phyloP scores from a whole-genome alignment of 257 asterid species.

The Salvia hispanica region DNA sequence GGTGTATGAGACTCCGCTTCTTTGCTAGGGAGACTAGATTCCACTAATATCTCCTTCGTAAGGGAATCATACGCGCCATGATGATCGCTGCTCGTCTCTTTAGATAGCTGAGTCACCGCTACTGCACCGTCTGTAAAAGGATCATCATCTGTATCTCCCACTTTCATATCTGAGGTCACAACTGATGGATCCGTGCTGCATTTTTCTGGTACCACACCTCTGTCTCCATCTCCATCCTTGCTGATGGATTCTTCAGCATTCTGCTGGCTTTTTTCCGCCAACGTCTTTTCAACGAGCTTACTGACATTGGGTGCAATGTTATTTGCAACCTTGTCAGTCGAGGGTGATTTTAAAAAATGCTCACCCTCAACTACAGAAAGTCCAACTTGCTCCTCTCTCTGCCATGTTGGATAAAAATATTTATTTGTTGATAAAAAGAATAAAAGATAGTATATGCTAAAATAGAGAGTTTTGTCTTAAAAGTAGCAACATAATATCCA shows the following conservation, averaged over 20 bases:
- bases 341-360: conserved; percentile 38
- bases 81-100: conserved; percentile 6
- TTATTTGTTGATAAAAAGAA: background rate
- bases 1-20: background rate
- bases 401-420: too few relatives aligned
- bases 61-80: background rate
- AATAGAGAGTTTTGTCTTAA: too few relatives aligned
- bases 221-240: conserved; percentile 18
- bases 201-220: background rate
- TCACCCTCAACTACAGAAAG: conserved; percentile 41
- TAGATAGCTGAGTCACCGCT: conserved; percentile 15
- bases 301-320: background rate
- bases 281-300: too few relatives aligned
- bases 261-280: too few relatives aligned
- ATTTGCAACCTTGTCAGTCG: conserved; percentile 28
- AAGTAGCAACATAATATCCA: background rate
- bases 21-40: background rate
- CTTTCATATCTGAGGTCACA: background rate
- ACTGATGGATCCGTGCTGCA: background rate
- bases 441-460: too few relatives aligned
- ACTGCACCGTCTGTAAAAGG: background rate
- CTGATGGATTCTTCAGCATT: conserved; percentile 10
- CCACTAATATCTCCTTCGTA: background rate
- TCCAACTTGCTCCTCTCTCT: background rate
- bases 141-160: background rate